A percentile compares a stretch with the other conserved stretches of the same genome.
Evolutionary conservation across 2,329 filamentous ascomycete genomes (phyloP).

Genomic region (Apiospora koreana): DNA sequence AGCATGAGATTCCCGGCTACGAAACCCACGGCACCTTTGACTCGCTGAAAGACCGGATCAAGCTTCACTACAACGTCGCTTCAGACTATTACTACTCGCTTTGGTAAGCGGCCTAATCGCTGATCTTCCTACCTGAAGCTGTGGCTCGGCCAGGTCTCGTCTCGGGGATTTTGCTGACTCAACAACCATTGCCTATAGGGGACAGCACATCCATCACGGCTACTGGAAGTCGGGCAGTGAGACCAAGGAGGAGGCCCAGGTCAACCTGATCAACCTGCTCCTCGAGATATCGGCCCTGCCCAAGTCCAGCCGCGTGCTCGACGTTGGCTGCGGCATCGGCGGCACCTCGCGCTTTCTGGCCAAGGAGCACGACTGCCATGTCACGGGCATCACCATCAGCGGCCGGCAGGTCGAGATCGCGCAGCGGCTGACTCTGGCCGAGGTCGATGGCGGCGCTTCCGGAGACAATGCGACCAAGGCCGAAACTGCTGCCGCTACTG

Average conservation of each 20-base stretch:
- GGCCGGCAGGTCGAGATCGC: conserved; percentile 61
- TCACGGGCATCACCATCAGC: conserved; percentile 63
- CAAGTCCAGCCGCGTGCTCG: conserved; percentile 46
- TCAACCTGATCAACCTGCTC: conserved; percentile 57
- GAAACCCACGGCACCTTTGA: conserved; percentile 28
- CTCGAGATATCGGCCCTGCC: conserved; percentile 47
- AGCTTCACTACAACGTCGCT: conserved; percentile 61
- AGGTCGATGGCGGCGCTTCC: conserved; percentile 15
- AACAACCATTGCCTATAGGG: conserved; percentile 42
- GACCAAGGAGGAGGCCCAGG: conserved; percentile 59
- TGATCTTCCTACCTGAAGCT: no score
- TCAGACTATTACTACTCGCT: conserved; percentile 63
- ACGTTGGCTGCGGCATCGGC: conserved; percentile 63
- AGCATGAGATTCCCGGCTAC: conserved; percentile 28
- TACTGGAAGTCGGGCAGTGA: conserved; percentile 54
- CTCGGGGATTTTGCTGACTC: not conserved
- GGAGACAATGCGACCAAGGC: not conserved
- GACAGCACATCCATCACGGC: conserved; percentile 65
- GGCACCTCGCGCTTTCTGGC: conserved; percentile 60
- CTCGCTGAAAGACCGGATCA: conserved; percentile 57
- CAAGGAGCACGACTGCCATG: conserved; percentile 48
- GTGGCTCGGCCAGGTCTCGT: not conserved
- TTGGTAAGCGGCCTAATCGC: conserved; percentile 43
- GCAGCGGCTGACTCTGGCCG: conserved; percentile 45
- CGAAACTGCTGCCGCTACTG: not conserved